Base-by-base conservation (phyloP, 108 stramenopile species). In the Aurantiochytrium sp. region DNA sequence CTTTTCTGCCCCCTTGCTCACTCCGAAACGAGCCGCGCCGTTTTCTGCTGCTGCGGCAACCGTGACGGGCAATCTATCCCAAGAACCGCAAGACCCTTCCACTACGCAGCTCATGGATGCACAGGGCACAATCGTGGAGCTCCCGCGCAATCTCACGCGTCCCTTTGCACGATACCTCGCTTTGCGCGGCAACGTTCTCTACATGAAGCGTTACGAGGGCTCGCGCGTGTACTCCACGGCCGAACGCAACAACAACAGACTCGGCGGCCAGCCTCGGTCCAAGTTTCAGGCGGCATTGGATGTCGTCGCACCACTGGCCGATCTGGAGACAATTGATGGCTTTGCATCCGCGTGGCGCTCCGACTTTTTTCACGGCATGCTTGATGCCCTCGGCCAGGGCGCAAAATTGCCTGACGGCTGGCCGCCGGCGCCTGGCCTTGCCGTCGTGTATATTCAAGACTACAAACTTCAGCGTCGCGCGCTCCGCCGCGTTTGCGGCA, bases 181-280 rank as follows among this genome's bases (percentile, higher is more conserved):
- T 12, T 45, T 83, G 19, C 76, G 76, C 19, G 64, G 64, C 64
- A 43, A 83, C 12, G 19, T 83, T 16, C n/a, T 12, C 19, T 83
- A 53, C 25, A 83, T 83, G 76, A 83, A 83, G 51, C 76, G 76
- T 6, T 83, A 83, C 76, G 76, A 83, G 23, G 45, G 76, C 10
- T 53, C 49, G 2, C 76, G 76, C n/a, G 76, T 83, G 44, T 83
- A 83, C 51, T 47, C 51, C 2, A 25, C 76, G 6, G 76, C 76
- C 12, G 76, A 83, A 45, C 45, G 49, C 45, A 53, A 53, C 49
- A 83, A 83, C 51, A 83, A 83, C 51, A 12, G 4, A 12, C 76
- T 83, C 25, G 76, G 76, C 14, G 76, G 76, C 49, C 76, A 83
- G 51, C 76, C 76, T 23, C 76, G 76, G 12, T 83, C 76, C n/a